phyloP scores from a whole-genome alignment of 495 filamentous ascomycete species.

The Aspergillus bridgeri region DNA sequence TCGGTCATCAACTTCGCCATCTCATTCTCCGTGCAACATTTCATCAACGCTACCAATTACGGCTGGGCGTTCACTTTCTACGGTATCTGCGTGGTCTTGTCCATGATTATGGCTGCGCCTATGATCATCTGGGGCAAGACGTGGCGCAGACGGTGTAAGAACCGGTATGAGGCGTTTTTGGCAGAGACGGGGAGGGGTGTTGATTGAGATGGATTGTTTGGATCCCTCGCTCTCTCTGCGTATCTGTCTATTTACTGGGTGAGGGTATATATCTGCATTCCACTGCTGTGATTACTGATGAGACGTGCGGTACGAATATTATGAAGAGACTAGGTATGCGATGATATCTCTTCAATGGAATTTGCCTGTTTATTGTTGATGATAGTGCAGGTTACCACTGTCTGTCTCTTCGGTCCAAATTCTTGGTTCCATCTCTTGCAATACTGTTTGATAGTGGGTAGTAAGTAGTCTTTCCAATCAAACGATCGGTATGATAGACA shows the following conservation, averaged over 20 bases:
- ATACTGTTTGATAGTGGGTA: background rate
- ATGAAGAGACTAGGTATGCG: background rate
- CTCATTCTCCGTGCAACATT: conserved; percentile 30
- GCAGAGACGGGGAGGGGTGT: conserved; percentile 18
- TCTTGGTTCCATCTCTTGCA: background rate
- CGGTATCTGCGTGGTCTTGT: conserved; percentile 22
- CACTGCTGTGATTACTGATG: too few species aligned
- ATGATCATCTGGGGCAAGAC: conserved; percentile 31
- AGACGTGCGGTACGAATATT: background rate
- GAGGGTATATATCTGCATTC: too few species aligned
- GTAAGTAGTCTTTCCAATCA: background rate
- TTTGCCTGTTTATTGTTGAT: background rate
- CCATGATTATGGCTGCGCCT: conserved; percentile 18
- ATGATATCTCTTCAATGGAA: background rate
- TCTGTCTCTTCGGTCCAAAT: background rate
- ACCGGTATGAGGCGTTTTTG: conserved; percentile 26
- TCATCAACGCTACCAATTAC: conserved; percentile 29
- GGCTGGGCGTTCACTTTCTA: conserved; percentile 32
- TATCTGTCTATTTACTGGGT: too few species aligned
- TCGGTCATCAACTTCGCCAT: conserved; percentile 33
- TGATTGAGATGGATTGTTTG: too few species aligned
- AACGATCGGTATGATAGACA: background rate
- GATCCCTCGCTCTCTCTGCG: too few species aligned
- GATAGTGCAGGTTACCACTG: background rate
- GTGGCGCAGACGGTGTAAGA: conserved; percentile 26